Evolutionary conservation across 352 stramenopile species (phyloP), one percentile per base, ranked within the genome.

Genomic region (Pythium vanterpoolii): DNA sequence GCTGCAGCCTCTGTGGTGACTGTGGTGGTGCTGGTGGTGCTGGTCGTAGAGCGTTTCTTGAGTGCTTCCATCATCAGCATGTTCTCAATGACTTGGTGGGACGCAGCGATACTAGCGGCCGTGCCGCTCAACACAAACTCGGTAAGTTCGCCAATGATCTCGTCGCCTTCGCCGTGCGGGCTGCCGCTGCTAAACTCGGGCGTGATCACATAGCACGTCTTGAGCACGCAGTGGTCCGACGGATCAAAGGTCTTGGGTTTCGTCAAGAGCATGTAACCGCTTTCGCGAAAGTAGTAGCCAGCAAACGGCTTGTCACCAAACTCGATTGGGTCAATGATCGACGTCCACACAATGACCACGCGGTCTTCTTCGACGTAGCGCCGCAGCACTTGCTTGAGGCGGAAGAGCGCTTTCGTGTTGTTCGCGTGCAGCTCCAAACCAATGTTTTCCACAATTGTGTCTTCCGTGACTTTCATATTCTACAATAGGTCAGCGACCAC

Each of bases 391-490:
- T 88, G 76, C 30, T 82, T 67, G 27, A 78, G 66, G 14, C 68
- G 60, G 56, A 88, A 82, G 34, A 83, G 63, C 21, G 78, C 76
- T 6, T 64, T 67, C 9, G 64, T 74, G 30, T 74, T 63, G 46
- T 80, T 81, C 9, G 64, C 74, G 46, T 77, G 62, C 40, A 87
- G 65, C 62, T 82, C 73, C 1, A 90, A 61, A 23, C 73, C 74
- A 64, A 87, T 83, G 63, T 74, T 80, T 56, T 90, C 80, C 9
- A 76, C 45, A 16, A 90, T 77, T 9, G 73, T 85, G 39, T 88
- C 74, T 49, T 85, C 75, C 1, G 58, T 76, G 3, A 70, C 23
- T 23, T 40, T 13, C 47, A 60, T 60, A 30, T 66, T 42, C 51
- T 69, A 23, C 5, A 56, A n/a, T 8, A 19, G 9, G 43, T 19